phyloP scores from a whole-genome alignment of 2,329 filamentous ascomycete species.

The Penicillium sp. region DNA sequence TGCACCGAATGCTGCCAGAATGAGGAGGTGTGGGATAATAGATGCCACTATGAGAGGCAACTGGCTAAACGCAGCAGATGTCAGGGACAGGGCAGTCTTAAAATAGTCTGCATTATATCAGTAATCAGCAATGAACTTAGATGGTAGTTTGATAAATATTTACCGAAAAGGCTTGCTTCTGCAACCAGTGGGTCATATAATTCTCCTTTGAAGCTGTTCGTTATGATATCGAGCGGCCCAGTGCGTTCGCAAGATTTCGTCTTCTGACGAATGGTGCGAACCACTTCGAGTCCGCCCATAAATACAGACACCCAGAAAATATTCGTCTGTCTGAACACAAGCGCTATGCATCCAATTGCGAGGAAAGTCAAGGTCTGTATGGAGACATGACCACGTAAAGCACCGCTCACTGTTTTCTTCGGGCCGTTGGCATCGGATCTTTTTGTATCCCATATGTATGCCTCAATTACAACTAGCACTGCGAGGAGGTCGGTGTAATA shows the following conservation, averaged over 20 bases:
- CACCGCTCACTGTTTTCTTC: conserved; percentile 6
- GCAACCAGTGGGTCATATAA: conserved; percentile 49
- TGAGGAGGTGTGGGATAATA: conserved; percentile 52
- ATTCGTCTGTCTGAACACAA: conserved; percentile 89
- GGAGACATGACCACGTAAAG: conserved; percentile 16
- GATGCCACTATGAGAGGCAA: conserved; percentile 37
- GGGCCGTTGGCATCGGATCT: conserved; percentile 21
- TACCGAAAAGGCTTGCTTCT: conserved; percentile 50
- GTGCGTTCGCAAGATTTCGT: conserved; percentile 25
- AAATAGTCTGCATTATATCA: conserved; percentile 42
- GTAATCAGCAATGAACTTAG: not conserved
- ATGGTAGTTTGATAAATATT: conserved; percentile 11
- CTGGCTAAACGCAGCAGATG: conserved; percentile 51
- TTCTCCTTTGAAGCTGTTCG: conserved; percentile 33
- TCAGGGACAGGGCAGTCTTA: conserved; percentile 59
- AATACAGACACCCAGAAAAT: conserved; percentile 79
- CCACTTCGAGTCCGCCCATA: conserved; percentile 42
- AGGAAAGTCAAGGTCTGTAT: conserved; percentile 40
- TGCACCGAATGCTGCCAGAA: conserved; percentile 63
- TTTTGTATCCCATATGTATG: conserved; percentile 55
- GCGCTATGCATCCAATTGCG: conserved; percentile 58
- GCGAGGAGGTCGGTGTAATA: conserved; percentile 95
- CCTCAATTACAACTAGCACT: conserved; percentile 67
- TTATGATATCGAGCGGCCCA: conserved; percentile 27
- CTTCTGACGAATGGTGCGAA: conserved; percentile 30